Evolutionary conservation across 2,329 filamentous ascomycete genomes (phyloP).

Genomic region (Fusarium equiseti): DNA sequence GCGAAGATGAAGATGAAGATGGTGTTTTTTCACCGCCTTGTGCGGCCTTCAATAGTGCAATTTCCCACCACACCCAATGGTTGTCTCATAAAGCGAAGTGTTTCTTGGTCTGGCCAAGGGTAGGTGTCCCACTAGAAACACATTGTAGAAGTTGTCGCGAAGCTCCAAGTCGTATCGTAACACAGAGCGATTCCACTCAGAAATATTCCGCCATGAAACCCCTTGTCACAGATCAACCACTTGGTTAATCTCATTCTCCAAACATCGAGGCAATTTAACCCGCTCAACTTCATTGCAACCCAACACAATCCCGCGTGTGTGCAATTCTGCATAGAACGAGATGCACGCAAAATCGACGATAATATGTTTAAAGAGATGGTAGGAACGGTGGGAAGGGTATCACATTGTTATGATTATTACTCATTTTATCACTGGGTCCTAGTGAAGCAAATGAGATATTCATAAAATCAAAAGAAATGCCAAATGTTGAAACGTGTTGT

Average conservation of each 20-base stretch:
- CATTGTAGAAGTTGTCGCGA: constrained; percentile 9
- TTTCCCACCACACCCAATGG: constrained; percentile 26
- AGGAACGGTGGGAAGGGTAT: neutral
- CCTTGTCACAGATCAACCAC: constrained; percentile 31
- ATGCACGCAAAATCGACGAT: constrained; percentile 6
- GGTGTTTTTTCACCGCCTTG: constrained; percentile 32
- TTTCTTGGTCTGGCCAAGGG: neutral
- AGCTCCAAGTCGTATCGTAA: constrained; percentile 20
- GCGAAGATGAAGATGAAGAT: constrained; percentile 9
- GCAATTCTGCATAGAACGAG: constrained; percentile 4
- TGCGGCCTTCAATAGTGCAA: constrained; percentile 17
- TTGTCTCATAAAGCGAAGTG: constrained; percentile 27
- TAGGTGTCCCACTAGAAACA: constrained; percentile 28
- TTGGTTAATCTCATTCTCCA: constrained; percentile 27
- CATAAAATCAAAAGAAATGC: constrained; percentile 2
- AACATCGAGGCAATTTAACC: constrained; percentile 10
- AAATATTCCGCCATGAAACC: constrained; percentile 12
- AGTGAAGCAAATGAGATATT: neutral
- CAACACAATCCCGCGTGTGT: constrained; percentile 6
- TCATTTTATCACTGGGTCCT: neutral
- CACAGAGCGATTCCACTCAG: constrained; percentile 13
- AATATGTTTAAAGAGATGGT: constrained; percentile 1
- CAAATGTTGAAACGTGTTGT: constrained; percentile 6
- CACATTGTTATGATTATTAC: neutral
- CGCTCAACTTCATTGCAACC: constrained; percentile 12